A percentile compares a stretch with the other conserved stretches of the same genome.
Conservation (phyloP, 1,284 basidiomycete species). For the Coniophora puteana region DNA sequence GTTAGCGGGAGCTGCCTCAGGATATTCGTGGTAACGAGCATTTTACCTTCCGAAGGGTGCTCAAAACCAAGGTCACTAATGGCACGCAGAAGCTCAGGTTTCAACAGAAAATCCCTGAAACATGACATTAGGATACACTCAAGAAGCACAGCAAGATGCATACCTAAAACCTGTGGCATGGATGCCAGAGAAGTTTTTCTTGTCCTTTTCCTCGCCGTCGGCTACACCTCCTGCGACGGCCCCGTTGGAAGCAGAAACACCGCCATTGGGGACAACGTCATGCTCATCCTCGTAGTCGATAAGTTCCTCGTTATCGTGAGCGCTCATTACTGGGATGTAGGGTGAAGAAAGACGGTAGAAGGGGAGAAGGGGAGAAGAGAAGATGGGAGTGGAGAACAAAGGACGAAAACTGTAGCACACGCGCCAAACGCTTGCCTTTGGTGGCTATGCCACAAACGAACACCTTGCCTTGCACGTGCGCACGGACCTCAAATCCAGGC, state of each 20-base stretch:
- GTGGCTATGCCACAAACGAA: not conserved
- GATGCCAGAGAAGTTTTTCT: conserved; percentile 97
- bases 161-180: conserved; percentile 95
- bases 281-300: conserved; percentile 97
- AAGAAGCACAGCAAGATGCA: conserved; percentile 16
- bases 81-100: conserved; percentile 94
- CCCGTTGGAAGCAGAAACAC: conserved; percentile 43
- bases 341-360: conserved; percentile 9
- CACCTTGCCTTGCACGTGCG: conserved; percentile 18
- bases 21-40: too few relatives aligned
- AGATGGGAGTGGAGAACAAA: conserved; percentile 12
- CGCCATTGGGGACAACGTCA: conserved; percentile 71
- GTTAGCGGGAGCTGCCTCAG: too few relatives aligned
- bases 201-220: conserved; percentile 79
- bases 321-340: conserved; percentile 47
- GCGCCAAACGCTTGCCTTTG: conserved; percentile 24
- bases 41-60: conserved; percentile 98
- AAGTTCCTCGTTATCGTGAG: conserved; percentile 80
- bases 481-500: conserved; percentile 30
- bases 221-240: conserved; percentile 47
- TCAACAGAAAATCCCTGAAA: conserved; percentile 90
- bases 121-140: conserved; percentile 9
- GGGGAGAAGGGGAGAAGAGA: conserved; percentile 5
- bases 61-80: conserved; percentile 99
- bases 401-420: conserved; percentile 24